phyloP scores from a whole-genome alignment of 225 moss, liverwort and hornwort genomes.

The Bryum argenteum region DNA sequence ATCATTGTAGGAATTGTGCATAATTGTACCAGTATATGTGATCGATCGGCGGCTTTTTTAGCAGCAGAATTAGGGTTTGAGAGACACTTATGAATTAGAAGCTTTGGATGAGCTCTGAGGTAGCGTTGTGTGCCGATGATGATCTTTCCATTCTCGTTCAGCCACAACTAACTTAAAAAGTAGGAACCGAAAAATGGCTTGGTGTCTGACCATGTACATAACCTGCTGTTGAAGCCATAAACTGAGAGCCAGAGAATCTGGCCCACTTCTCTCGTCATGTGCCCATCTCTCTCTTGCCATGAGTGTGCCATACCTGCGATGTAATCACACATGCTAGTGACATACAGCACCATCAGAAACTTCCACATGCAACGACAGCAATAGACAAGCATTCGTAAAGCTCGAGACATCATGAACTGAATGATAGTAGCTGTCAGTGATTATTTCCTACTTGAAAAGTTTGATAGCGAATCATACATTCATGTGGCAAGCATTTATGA shows the following conservation, averaged over 20 bases:
- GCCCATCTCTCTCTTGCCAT: constrained; percentile 13
- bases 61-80: constrained; percentile 31
- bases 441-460: no score
- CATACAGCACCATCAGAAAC: neutral
- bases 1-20: constrained; percentile 40
- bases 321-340: neutral
- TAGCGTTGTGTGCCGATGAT: constrained; percentile 38
- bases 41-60: constrained; percentile 36
- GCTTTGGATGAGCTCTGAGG: constrained; percentile 47
- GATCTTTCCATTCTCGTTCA: constrained; percentile 37
- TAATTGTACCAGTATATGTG: constrained; percentile 61
- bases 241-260: constrained; percentile 66
- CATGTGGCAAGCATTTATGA: neutral
- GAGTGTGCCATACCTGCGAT: neutral
- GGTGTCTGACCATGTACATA: constrained; percentile 53
- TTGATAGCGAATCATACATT: neutral
- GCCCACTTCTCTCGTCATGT: constrained; percentile 44
- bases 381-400: neutral
- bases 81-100: constrained; percentile 13
- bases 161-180: neutral
- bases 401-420: neutral
- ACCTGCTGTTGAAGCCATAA: constrained; percentile 43
- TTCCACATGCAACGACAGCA: neutral
- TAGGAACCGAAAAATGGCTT: constrained; percentile 5
- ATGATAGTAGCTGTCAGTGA: neutral